Base-by-base conservation (phyloP, 495 filamentous ascomycete species). In the Trichocladium uniseriatum region DNA sequence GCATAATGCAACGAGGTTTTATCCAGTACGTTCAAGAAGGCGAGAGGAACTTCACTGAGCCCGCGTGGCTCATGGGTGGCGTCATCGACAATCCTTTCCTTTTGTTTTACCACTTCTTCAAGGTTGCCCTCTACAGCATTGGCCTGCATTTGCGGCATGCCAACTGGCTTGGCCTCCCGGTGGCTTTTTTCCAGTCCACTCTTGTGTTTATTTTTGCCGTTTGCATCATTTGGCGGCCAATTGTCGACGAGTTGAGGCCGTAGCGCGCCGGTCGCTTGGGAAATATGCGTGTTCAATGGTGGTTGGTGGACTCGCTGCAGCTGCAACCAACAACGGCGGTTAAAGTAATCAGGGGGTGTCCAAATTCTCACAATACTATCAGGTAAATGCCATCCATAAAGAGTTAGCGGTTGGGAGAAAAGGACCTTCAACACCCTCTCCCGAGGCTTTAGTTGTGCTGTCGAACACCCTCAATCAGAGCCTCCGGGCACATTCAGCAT, bases 1-100 rank as follows among this genome's bases (percentile, higher is more conserved):
- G n/a, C n/a, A n/a, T 56, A 36, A 56, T 52, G 49, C 54, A 56
- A 41, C 40, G 35, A 7, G 49, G 54, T 0, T 56, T 56, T 27
- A 43, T n/a, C n/a, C n/a, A n/a, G n/a, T n/a, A n/a, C n/a, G n/a
- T n/a, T n/a, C n/a, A n/a, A n/a, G n/a, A n/a, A n/a, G n/a, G n/a
- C 52, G 10, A 38, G 54, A 52, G 24, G 35, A 49, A 3, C n/a
- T n/a, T n/a, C n/a, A n/a, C n/a, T n/a, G n/a, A n/a, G n/a, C n/a
- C n/a, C n/a, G 54, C 54, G 1, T 48, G 44, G 39, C 48, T 56
- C 36, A 52, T 52, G 49, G 54, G 49, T 5, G 54, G 54, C 1
- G 15, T 56, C n/a, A 5, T 40, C 0, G 34, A 32, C 1, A 42
- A 37, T 4, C 41, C 45, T 20, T n/a, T 40, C 22, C 28, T 32